Conservation (phyloP, 73 alveolate genomes). For the Symbiodinium natans region DNA sequence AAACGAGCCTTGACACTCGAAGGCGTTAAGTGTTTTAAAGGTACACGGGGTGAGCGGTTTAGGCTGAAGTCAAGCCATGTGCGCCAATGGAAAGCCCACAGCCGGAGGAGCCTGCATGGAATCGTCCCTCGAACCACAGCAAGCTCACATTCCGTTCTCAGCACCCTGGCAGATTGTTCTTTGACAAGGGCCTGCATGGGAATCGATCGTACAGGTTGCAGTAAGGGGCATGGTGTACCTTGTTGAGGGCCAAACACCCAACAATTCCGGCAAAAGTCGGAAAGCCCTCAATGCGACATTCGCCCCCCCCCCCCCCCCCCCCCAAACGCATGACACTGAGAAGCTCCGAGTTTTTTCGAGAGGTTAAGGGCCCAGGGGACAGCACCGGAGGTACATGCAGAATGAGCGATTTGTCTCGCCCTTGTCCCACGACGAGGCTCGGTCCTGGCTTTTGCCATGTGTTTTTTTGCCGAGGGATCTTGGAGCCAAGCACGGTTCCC, state of each 20-base stretch:
- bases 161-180: not conserved
- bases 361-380: not conserved
- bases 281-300: not conserved
- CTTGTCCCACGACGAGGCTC: constrained; percentile 83
- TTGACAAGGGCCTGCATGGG: too few species aligned
- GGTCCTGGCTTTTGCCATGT: too few species aligned
- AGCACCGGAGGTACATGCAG: constrained; percentile 79
- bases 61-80: too few species aligned
- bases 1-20: too few species aligned
- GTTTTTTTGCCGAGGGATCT: too few species aligned
- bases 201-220: too few species aligned
- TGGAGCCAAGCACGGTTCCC: too few species aligned
- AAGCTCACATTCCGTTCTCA: constrained; percentile 55
- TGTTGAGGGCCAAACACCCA: not conserved
- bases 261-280: too few species aligned
- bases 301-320: not conserved
- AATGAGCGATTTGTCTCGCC: constrained; percentile 82
- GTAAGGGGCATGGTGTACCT: not conserved
- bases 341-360: not conserved
- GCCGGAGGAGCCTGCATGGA: constrained; percentile 76
- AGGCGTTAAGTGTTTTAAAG: too few species aligned
- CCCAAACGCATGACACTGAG: too few species aligned
- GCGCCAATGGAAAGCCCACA: too few species aligned
- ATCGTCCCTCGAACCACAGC: constrained; percentile 49
- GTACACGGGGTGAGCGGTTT: too few species aligned